Base-by-base conservation (phyloP, 768 basidiomycete species). In the Leccinum variicolor region DNA sequence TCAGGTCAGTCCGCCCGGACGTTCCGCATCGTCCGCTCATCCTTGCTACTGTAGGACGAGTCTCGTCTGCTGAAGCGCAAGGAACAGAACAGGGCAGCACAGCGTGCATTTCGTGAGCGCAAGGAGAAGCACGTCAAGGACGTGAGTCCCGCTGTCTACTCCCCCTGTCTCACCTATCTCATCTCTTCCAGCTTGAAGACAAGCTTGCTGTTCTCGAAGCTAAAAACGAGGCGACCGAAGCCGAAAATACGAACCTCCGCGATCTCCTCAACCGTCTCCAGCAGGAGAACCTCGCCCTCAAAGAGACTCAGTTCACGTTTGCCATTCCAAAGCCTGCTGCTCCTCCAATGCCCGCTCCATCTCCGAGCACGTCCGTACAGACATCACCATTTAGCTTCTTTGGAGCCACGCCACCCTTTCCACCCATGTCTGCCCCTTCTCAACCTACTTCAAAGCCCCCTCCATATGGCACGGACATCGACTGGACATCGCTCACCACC, bases 61-160 rank as follows among this genome's bases (percentile, higher is more conserved):
- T 73, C 79, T 5, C 83, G 90, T 23, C 74, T 93, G 5, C 60
- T 90, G 62, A 95, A 96, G 69, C 86, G 96, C 61, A 98, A 98
- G 76, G 92, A 98, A 65, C 96, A 98, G 75, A 99, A 99, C 66
- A 81, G 96, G 55, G 94, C 94, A 3, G 96, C 96, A 7, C 97
- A 99, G 74, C 86, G 96, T 53, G 96, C 96, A 1, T 99, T 99
- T 78, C 80, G 96, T 55, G 97, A 98, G 73, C 83, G 96, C 60
- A 95, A 98, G 75, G 96, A 99, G 76, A 93, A 92, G 66, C 94
- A 97, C 72, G 92, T 98, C 62, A 94, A 92, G 70, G 94, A 97
- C 70, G 94, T 97, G 68, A 77, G 92, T 81, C 9, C 26, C 10
- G 15, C 1, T 9, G 17, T 26, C 7, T 31, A 45, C 39, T 21